phyloP scores from a whole-genome alignment of 345 rosid genomes.

The Acer campestre region DNA sequence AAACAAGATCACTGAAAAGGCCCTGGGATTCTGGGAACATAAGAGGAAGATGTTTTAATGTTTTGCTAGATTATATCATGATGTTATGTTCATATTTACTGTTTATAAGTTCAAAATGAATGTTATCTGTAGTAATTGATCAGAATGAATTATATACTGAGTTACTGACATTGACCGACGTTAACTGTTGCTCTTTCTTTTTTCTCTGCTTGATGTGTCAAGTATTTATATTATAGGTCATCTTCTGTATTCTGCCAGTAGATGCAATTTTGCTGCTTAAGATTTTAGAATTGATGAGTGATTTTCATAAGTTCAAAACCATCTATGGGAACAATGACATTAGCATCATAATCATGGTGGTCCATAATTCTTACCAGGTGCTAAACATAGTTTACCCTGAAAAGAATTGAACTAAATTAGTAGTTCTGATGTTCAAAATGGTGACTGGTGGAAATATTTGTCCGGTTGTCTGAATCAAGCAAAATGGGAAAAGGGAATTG shows the following conservation, averaged over 20 bases:
- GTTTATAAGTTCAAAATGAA: constrained; percentile 11
- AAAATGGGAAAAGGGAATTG: neutral
- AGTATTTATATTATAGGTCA: neutral
- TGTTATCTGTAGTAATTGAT: neutral
- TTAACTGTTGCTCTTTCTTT: neutral
- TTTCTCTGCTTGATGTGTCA: neutral
- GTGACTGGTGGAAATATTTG: neutral
- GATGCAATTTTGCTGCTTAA: constrained; percentile 8
- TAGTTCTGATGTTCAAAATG: neutral
- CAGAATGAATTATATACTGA: constrained; percentile 14
- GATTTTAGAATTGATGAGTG: constrained; percentile 4
- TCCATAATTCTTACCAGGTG: constrained; percentile 10
- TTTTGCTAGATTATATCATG: constrained; percentile 10
- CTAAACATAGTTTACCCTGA: neutral
- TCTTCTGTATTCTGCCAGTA: constrained; percentile 6
- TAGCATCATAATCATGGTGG: constrained; percentile 7
- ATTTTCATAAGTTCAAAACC: constrained; percentile 2
- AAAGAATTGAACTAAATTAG: neutral
- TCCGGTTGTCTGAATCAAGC: neutral
- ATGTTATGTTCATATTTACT: neutral
- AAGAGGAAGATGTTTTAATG: constrained; percentile 7
- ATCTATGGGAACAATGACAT: neutral
- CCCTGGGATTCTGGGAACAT: constrained; percentile 15
- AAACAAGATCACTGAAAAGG: constrained; percentile 10
- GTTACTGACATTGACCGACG: neutral